These are phyloP conservation scores for Fusarium zealandicum DNA, from an alignment of 2,329 filamentous ascomycete genomes.

Conservation along the genomic window DNA sequence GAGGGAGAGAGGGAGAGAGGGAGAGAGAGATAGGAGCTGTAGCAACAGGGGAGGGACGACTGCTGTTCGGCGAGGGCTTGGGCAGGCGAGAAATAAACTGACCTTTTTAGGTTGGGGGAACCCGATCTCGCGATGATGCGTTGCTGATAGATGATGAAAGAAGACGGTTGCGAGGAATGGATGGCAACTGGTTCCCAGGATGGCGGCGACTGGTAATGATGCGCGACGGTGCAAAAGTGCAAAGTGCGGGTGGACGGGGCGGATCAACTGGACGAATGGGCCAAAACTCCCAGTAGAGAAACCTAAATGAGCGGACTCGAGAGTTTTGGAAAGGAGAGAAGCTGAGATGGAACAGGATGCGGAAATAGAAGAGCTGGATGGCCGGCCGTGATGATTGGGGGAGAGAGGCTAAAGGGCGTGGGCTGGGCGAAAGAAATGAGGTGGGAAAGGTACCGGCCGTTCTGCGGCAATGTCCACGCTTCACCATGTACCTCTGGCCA, in stretches of 20 bases:
- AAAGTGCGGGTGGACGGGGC: constrained; percentile 9
- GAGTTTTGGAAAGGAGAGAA: constrained; percentile 11
- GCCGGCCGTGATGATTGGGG: constrained; percentile 35
- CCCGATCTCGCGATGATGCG: neutral
- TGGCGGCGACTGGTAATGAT: constrained; percentile 7
- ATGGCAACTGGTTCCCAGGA: constrained; percentile 5
- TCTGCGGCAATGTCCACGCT: constrained; percentile 4
- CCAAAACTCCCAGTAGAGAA: constrained; percentile 18
- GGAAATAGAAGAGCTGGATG: constrained; percentile 20
- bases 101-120: neutral
- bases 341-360: constrained; percentile 26
- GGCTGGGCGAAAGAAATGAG: constrained; percentile 28
- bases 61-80: neutral
- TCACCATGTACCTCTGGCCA: constrained; percentile 12
- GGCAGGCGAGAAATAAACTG: constrained; percentile 1
- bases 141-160: neutral
- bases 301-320: constrained; percentile 27
- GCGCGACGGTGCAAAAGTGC: constrained; percentile 2
- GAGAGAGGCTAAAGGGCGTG: constrained; percentile 14
- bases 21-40: no score
- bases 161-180: constrained; percentile 6
- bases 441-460: constrained; percentile 16
- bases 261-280: constrained; percentile 9
- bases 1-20: constrained; percentile 2
- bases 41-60: no score